Base-by-base conservation (phyloP, 164 flowering plant genomes). In the Liriodendron chinense region DNA sequence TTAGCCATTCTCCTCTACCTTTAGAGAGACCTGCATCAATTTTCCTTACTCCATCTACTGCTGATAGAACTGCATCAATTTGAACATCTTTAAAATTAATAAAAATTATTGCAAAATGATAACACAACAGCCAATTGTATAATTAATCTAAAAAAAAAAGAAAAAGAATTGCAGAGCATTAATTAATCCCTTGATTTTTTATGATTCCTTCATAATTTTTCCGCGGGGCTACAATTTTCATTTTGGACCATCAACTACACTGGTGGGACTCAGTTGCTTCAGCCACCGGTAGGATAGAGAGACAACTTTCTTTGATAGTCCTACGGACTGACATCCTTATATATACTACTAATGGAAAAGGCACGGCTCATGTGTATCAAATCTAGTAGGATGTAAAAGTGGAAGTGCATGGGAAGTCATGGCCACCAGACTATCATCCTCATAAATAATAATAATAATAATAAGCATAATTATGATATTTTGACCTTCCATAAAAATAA, bases 21-120 rank as follows among this genome's bases (percentile, higher is more conserved):
- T 47, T 24, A 3, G 50, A 74, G 7, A 78, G 2, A 9, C 2
- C 14, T 4, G 70, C 26, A 47, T 74, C 61, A 65, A 75, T 21
- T 20, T 78, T 75, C 69, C 28, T 75, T 22, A 75, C 68, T 53
- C 81, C 81, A 74, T 67, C 72, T 9, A 75, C 81, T 34, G 81
- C 81, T 71, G 81, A 78, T 34, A 78, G 73, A 66, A 78, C 78
- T 78, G 81, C 62, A 69, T 66, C 53, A 68, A 61, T 9, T 61
- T 61, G 18, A 18, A 72, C 28, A 34, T 7, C 9, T 22, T 72
- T 72, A 21, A 1, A 69, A 47, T 47, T 47, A 20, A 2, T 28
- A 18, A 68, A 43, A 20, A 68, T 43, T 47, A 47, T 68, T 68
- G n/a, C 71, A 43, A 47, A 68, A 34, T 34, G 21, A 67, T 14